Conservation (phyloP, 2,329 filamentous ascomycete species). For the Ophiostoma populinum region DNA sequence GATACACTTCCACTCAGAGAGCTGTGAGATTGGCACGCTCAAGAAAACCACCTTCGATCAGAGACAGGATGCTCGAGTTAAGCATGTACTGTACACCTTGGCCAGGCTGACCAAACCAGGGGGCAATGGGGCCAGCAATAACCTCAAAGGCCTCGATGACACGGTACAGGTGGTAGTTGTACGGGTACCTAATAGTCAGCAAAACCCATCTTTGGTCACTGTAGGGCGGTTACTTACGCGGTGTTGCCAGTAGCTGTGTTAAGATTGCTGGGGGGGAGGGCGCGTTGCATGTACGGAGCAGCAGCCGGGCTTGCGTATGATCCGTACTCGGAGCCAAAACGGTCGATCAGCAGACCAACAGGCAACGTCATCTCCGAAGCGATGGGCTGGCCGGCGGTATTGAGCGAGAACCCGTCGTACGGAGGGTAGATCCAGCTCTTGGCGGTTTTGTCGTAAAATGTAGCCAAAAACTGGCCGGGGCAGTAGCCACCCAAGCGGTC, state of each 20-base stretch:
- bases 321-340: constrained; percentile 29
- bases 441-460: constrained; percentile 16
- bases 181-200: constrained; percentile 19
- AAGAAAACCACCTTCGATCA: constrained; percentile 19
- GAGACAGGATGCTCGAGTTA: constrained; percentile 14
- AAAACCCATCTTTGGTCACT: neutral
- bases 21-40: constrained; percentile 14
- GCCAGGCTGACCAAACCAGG: constrained; percentile 33
- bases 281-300: constrained; percentile 28
- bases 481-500: constrained; percentile 22
- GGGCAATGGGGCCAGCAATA: constrained; percentile 25
- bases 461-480: constrained; percentile 22
- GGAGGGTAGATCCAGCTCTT: constrained; percentile 22
- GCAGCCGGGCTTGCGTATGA: constrained; percentile 24
- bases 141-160: constrained; percentile 24
- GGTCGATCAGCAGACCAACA: constrained; percentile 26
- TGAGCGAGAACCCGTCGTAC: constrained; percentile 23
- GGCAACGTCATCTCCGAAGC: constrained; percentile 23
- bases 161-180: constrained; percentile 31
- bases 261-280: constrained; percentile 28
- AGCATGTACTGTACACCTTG: constrained; percentile 21
- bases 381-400: constrained; percentile 20
- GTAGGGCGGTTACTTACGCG: constrained; percentile 9
- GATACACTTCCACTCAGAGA: neutral
- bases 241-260: constrained; percentile 17